Conservation (phyloP, 192 early-diverging fungal species). For the Neocallimastix lanati region DNA sequence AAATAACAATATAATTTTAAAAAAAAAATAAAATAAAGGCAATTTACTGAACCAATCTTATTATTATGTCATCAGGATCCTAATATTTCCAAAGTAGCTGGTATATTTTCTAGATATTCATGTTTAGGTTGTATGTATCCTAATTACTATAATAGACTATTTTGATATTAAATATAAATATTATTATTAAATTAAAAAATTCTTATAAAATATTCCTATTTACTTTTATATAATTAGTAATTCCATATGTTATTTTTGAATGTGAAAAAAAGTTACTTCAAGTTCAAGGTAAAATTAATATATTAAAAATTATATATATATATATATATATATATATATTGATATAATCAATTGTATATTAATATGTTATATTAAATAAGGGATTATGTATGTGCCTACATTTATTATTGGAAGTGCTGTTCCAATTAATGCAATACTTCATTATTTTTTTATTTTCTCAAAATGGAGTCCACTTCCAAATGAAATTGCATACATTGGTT, state of each 20-base stretch:
- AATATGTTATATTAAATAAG: neutral
- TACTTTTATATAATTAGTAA: no score
- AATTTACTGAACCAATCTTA: conserved; percentile 49
- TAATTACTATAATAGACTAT: no score
- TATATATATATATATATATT: no score
- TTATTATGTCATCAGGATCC: conserved; percentile 55
- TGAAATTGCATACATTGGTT: conserved; percentile 58
- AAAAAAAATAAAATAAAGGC: conserved; percentile 5
- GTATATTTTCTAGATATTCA: conserved; percentile 41
- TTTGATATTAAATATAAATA: no score
- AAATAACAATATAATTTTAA: no score
- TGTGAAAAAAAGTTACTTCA: conserved; percentile 73
- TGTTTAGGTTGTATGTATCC: conserved; percentile 26
- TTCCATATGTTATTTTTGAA: conserved; percentile 64
- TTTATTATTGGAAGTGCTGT: conserved; percentile 47
- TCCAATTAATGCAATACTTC: conserved; percentile 54
- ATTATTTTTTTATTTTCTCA: conserved; percentile 64
- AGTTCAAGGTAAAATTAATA: conserved; percentile 40
- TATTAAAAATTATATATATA: no score
- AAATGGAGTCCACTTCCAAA: conserved; percentile 13
- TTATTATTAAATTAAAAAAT: no score
- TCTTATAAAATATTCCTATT: no score
- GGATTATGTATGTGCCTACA: conserved; percentile 68
- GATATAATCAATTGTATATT: no score
- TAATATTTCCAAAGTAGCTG: conserved; percentile 44